These are phyloP conservation scores for Quercus lobata DNA, from an alignment of 331 rosid genomes.

Conservation along the genomic window DNA sequence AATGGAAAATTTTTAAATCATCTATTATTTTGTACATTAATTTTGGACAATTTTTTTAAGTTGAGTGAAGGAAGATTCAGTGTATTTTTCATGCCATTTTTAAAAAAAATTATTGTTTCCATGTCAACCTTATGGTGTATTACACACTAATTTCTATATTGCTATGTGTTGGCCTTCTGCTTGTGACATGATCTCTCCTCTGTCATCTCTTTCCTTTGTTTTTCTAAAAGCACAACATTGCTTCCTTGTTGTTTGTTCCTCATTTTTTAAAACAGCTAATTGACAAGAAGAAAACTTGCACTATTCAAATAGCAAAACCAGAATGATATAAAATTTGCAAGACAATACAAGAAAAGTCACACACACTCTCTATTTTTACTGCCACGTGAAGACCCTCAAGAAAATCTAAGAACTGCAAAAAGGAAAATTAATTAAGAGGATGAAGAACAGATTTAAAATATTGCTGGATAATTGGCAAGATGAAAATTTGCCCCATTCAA, in stretches of 20 bases:
- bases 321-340: background rate
- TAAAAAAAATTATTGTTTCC: background rate
- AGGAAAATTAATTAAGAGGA: background rate
- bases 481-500: too few relatives aligned
- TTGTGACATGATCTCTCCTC: slow-evolving; percentile 1
- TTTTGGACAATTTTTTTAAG: background rate
- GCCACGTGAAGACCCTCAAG: background rate
- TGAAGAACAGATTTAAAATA: slow-evolving; percentile 2
- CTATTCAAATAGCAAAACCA: background rate
- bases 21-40: background rate
- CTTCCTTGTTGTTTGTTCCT: background rate
- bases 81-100: background rate
- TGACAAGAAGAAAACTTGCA: background rate
- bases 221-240: background rate
- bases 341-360: background rate
- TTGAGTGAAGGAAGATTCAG: background rate
- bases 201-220: slow-evolving; percentile 8
- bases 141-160: background rate
- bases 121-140: background rate
- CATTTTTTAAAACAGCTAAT: background rate
- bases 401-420: background rate
- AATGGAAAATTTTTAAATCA: background rate
- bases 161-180: slow-evolving; percentile 3
- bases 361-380: background rate
- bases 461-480: slow-evolving; percentile 14